Percentiles rank a stretch among this genome's conserved stretches.
These are phyloP conservation scores for Parathielavia appendiculata DNA, from an alignment of 495 filamentous ascomycete genomes.

Conservation along the genomic window DNA sequence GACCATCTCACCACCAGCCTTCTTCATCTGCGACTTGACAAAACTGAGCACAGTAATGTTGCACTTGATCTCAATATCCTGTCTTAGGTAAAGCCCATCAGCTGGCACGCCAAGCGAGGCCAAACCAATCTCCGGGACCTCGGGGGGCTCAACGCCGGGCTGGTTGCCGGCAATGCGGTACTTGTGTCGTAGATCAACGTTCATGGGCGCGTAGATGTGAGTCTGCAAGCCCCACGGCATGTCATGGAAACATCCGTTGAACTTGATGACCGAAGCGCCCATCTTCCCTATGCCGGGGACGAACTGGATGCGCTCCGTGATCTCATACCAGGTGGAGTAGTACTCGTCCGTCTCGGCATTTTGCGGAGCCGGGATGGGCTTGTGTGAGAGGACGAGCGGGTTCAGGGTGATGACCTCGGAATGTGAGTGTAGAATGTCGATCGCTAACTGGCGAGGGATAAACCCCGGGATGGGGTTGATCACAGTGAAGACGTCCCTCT, in stretches of 20 bases:
- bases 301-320: constrained; percentile 59
- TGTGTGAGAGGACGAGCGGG: constrained; percentile 64
- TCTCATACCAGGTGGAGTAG: constrained; percentile 67
- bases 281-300: constrained; percentile 57
- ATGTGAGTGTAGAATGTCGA: constrained; percentile 51
- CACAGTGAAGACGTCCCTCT: constrained; percentile 45
- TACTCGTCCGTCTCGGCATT: constrained; percentile 64
- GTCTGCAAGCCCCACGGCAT: constrained; percentile 65
- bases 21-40: constrained; percentile 65
- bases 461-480: constrained; percentile 47
- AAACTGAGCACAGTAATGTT: constrained; percentile 62
- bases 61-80: constrained; percentile 70
- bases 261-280: constrained; percentile 58
- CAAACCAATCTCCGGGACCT: constrained; percentile 53
- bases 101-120: constrained; percentile 47
- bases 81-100: constrained; percentile 66
- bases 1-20: constrained; percentile 60
- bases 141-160: constrained; percentile 54
- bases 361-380: constrained; percentile 56
- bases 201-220: constrained; percentile 64
- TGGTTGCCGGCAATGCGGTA: constrained; percentile 56
- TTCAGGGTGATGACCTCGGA: constrained; percentile 70
- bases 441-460: constrained; percentile 44
- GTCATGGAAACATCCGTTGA: constrained; percentile 73
- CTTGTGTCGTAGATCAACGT: constrained; percentile 47